Evolutionary conservation across 768 basidiomycete species (phyloP).

Genomic region (Postia placenta): DNA sequence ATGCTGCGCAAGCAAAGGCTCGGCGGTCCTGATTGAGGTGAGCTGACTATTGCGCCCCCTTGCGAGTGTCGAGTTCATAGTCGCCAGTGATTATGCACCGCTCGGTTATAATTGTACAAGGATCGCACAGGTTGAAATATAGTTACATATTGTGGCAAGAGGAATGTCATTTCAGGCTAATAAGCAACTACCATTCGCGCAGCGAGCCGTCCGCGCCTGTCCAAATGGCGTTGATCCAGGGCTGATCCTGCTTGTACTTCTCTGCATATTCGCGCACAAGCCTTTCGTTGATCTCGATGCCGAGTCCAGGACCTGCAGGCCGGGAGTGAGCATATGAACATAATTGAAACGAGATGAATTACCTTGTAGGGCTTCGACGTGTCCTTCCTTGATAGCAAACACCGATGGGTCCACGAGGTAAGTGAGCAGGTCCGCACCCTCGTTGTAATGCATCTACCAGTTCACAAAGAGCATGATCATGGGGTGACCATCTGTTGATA

Average conservation of each 20-base stretch:
- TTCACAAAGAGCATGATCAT: not conserved
- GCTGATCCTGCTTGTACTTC: conserved; percentile 30
- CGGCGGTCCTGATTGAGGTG: conserved; percentile 12
- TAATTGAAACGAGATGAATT: conserved; percentile 3
- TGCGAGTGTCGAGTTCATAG: no score
- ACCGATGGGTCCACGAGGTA: conserved; percentile 48
- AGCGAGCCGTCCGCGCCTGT: conserved; percentile 48
- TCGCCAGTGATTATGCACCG: no score
- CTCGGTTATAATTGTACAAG: no score
- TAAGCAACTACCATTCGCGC: conserved; percentile 53
- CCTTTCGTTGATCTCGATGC: conserved; percentile 54
- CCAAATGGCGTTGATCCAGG: conserved; percentile 54
- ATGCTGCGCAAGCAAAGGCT: conserved; percentile 9
- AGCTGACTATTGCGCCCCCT: no score
- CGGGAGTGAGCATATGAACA: no score
- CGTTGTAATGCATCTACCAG: conserved; percentile 60
- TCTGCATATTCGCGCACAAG: conserved; percentile 37
- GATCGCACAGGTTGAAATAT: no score
- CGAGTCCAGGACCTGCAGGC: conserved; percentile 49
- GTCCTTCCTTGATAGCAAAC: conserved; percentile 47
- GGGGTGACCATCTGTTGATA: no score
- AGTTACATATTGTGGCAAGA: no score
- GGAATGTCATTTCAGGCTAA: no score
- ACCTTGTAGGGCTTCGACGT: conserved; percentile 40
- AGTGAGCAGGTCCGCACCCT: conserved; percentile 53